Evolutionary conservation across 257 asterid species (phyloP).

Genomic region (Salvia rosmarinus): DNA sequence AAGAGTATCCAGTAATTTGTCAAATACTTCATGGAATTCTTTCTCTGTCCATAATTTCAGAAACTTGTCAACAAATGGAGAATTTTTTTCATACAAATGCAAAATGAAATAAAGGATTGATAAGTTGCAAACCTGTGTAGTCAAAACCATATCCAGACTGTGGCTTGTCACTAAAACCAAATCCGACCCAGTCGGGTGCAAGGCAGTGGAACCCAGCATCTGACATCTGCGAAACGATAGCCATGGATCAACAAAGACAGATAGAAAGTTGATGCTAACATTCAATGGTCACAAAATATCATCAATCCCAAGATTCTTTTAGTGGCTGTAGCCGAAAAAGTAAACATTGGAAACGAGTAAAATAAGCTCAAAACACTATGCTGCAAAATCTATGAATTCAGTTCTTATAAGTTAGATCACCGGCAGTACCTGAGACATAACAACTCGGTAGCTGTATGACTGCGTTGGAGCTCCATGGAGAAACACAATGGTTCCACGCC

Average conservation of each 20-base stretch:
- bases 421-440: conserved; percentile 83
- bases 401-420: conserved; percentile 32
- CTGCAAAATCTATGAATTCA: conserved; percentile 5
- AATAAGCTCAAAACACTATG: conserved; percentile 10
- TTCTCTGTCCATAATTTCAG: conserved; percentile 64
- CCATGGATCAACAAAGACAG: conserved; percentile 24
- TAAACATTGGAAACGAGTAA: neutral
- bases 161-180: conserved; percentile 95
- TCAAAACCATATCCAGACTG: conserved; percentile 95
- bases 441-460: conserved; percentile 91
- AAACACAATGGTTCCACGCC: conserved; percentile 81
- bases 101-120: conserved; percentile 7
- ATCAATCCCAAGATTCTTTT: neutral
- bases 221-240: conserved; percentile 59
- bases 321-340: conserved; percentile 1
- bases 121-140: conserved; percentile 66
- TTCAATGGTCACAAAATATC: neutral
- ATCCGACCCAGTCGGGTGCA: conserved; percentile 99
- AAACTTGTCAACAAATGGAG: conserved; percentile 17
- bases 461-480: conserved; percentile 99
- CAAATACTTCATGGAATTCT: conserved; percentile 89
- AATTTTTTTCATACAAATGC: neutral
- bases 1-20: conserved; percentile 76
- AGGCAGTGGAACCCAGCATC: conserved; percentile 87
- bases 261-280: neutral